Percentiles rank a stretch among this genome's conserved stretches.
phyloP scores from a whole-genome alignment of 495 filamentous ascomycete species.

The Wilcoxina mikolae region DNA sequence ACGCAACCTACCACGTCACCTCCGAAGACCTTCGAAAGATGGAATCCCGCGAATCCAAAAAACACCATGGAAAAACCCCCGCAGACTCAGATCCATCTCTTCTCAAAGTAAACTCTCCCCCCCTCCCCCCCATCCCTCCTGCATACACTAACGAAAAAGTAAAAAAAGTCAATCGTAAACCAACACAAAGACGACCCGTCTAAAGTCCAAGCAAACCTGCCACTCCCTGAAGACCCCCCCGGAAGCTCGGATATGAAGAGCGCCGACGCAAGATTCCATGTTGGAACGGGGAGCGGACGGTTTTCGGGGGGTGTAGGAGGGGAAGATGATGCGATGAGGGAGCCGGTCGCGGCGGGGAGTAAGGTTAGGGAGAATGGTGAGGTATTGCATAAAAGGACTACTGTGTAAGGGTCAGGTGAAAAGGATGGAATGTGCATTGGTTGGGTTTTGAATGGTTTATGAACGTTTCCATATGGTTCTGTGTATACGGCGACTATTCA shows the following conservation, averaged over 20 bases:
- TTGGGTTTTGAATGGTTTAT: too few species aligned
- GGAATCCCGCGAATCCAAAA: slow-evolving; percentile 35
- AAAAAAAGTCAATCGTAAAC: slow-evolving; percentile 36
- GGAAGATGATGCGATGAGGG: slow-evolving; percentile 35
- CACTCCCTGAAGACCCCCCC: slow-evolving; percentile 49
- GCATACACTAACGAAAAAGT: slow-evolving; percentile 3
- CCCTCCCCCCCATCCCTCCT: not conserved
- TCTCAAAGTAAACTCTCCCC: slow-evolving; percentile 31
- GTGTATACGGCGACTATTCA: too few species aligned
- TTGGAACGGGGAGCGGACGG: slow-evolving; percentile 30
- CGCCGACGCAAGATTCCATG: slow-evolving; percentile 40
- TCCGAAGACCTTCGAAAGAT: slow-evolving; percentile 39
- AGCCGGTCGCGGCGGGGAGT: slow-evolving; percentile 40
- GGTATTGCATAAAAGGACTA: slow-evolving; percentile 32
- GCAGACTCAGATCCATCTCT: slow-evolving; percentile 36
- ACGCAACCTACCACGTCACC: slow-evolving; percentile 39
- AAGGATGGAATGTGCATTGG: too few species aligned
- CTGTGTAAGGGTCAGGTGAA: too few species aligned
- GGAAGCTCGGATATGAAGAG: slow-evolving; percentile 46
- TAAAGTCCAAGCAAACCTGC: slow-evolving; percentile 43
- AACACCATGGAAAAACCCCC: slow-evolving; percentile 33
- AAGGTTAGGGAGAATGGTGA: slow-evolving; percentile 36
- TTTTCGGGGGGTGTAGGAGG: slow-evolving; percentile 39
- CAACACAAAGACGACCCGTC: slow-evolving; percentile 28
- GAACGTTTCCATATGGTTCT: too few species aligned